Conservation (phyloP, 73 alveolate genomes). For the Tetrahymena borealis region DNA sequence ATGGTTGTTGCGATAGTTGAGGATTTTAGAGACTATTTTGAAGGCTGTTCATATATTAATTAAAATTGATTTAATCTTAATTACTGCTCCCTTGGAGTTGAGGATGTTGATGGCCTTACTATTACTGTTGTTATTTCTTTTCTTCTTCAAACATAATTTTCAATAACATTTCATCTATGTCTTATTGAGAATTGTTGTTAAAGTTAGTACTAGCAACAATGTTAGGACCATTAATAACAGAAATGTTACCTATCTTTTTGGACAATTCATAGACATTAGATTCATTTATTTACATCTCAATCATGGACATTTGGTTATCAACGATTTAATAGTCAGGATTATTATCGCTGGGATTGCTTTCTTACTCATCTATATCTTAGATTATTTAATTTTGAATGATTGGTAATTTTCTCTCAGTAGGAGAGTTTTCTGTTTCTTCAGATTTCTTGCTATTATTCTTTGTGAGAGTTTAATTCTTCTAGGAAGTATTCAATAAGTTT, state of each 20-base stretch:
- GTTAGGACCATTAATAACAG: background rate
- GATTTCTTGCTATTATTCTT: background rate
- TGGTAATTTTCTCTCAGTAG: background rate
- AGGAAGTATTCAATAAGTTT: background rate
- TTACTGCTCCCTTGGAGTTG: background rate
- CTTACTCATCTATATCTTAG: background rate
- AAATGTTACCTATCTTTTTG: background rate
- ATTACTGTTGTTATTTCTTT: background rate
- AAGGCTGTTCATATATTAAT: too few species aligned
- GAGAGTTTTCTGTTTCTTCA: background rate
- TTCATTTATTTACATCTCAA: background rate
- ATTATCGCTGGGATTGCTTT: background rate
- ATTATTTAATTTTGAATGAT: background rate
- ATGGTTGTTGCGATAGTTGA: background rate
- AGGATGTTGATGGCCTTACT: background rate
- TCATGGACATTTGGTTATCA: background rate
- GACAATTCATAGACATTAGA: background rate
- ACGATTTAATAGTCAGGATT: background rate
- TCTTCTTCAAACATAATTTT: background rate
- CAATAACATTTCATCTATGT: background rate
- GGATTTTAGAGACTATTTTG: background rate
- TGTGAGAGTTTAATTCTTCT: background rate
- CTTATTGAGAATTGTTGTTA: background rate
- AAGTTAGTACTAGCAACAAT: background rate
- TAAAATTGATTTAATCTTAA: background rate